Percentiles rank a stretch among this genome's conserved stretches.
Evolutionary conservation across 495 filamentous ascomycete genomes (phyloP).

Genomic region (Hapsidospora chrysogenum): DNA sequence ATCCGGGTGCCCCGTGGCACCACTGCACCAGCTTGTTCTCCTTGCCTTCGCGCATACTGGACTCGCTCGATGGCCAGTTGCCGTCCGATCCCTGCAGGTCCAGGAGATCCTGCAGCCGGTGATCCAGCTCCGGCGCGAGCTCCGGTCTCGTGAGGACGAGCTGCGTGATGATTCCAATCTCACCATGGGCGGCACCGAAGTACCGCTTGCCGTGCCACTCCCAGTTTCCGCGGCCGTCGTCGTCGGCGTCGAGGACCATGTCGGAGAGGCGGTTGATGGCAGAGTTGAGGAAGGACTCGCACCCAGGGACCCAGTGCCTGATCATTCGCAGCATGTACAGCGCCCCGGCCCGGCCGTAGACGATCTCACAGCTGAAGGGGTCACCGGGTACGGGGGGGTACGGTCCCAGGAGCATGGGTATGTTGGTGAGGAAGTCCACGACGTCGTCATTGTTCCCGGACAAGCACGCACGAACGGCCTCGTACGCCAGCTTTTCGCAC

Average conservation of each 20-base stretch:
- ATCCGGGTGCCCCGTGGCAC: slow-evolving; percentile 49
- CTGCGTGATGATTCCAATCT: slow-evolving; percentile 45
- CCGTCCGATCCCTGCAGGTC: slow-evolving; percentile 20
- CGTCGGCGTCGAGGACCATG: slow-evolving; percentile 11
- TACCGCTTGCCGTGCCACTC: slow-evolving; percentile 40
- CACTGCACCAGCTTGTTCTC: slow-evolving; percentile 37
- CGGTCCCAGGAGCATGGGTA: slow-evolving; percentile 13
- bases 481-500: slow-evolving; percentile 36
- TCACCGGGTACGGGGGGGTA: background rate
- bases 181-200: slow-evolving; percentile 44
- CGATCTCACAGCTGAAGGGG: slow-evolving; percentile 22
- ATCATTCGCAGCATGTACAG: slow-evolving; percentile 41
- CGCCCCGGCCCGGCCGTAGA: slow-evolving; percentile 43
- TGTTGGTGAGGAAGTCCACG: slow-evolving; percentile 23
- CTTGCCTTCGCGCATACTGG: slow-evolving; percentile 4
- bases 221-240: slow-evolving; percentile 26
- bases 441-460: slow-evolving; percentile 24
- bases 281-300: slow-evolving; percentile 12
- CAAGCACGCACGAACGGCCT: slow-evolving; percentile 32
- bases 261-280: slow-evolving; percentile 19
- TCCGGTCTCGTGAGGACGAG: slow-evolving; percentile 31
- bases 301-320: slow-evolving; percentile 11
- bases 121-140: slow-evolving; percentile 18
- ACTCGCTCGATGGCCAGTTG: slow-evolving; percentile 25
- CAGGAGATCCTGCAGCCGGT: slow-evolving; percentile 26